Conservation (phyloP, 1,284 basidiomycete genomes). For the Laetiporus sulphureus region DNA sequence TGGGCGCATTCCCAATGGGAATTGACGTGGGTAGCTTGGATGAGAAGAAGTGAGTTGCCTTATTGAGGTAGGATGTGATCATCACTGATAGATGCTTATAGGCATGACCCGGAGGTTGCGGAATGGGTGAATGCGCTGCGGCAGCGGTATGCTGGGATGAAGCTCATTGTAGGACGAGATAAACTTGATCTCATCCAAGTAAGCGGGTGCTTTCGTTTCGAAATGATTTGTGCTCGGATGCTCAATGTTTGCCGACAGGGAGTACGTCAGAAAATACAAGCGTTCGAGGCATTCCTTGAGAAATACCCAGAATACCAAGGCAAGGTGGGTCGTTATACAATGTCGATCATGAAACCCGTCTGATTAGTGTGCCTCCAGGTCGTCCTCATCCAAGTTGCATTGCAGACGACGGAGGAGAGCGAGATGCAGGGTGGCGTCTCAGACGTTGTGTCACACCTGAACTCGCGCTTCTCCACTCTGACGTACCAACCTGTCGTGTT, state of each 20-base stretch:
- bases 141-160: conserved; percentile 79
- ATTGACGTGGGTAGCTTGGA: conserved; percentile 74
- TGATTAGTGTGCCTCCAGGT: conserved; percentile 32
- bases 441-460: conserved; percentile 77
- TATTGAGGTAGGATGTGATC: neutral
- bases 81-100: conserved; percentile 19
- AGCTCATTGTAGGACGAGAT: conserved; percentile 81
- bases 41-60: conserved; percentile 51
- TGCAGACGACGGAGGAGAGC: conserved; percentile 77
- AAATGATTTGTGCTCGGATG: neutral
- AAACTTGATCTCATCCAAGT: conserved; percentile 83
- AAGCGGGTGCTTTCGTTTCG: neutral
- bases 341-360: neutral
- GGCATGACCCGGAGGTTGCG: conserved; percentile 70
- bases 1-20: conserved; percentile 85
- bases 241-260: conserved; percentile 35
- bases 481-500: conserved; percentile 89
- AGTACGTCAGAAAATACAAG: conserved; percentile 76
- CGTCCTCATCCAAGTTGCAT: conserved; percentile 81
- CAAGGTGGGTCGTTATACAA: conserved; percentile 37
- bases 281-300: conserved; percentile 81
- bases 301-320: conserved; percentile 74
- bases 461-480: conserved; percentile 74
- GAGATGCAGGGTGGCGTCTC: conserved; percentile 70
- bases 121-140: conserved; percentile 77